Conservation (phyloP, 2,329 filamentous ascomycete genomes). For the Aureobasidium sp. region DNA sequence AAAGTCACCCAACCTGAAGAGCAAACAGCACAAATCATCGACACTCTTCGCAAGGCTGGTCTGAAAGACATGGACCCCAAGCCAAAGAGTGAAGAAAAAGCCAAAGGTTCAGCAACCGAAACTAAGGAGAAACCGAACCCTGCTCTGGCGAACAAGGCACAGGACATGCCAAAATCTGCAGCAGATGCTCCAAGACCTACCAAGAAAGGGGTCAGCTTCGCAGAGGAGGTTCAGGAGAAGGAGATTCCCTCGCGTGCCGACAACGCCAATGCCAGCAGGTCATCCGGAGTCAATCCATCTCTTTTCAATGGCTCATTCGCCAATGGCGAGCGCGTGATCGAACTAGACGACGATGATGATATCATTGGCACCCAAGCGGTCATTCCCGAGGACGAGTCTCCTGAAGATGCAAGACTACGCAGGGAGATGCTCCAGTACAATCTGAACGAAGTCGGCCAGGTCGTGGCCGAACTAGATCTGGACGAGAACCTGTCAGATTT, state of each 20-base stretch:
- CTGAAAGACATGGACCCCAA: constrained; percentile 34
- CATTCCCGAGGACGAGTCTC: constrained; percentile 65
- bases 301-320: constrained; percentile 16
- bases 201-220: constrained; percentile 29
- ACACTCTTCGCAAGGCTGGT: constrained; percentile 71
- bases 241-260: constrained; percentile 4
- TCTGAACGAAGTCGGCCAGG: constrained; percentile 77
- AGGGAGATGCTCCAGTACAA: constrained; percentile 88
- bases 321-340: constrained; percentile 33
- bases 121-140: background rate
- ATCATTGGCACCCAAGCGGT: constrained; percentile 42
- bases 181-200: background rate
- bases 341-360: constrained; percentile 38
- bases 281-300: background rate
- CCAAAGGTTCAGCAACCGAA: background rate
- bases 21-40: constrained; percentile 58
- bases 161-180: background rate
- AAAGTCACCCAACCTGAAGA: constrained; percentile 53
- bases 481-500: constrained; percentile 54
- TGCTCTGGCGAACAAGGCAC: background rate
- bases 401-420: constrained; percentile 72
- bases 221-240: constrained; percentile 12
- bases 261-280: background rate
- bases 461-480: constrained; percentile 85
- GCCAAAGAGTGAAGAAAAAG: background rate